phyloP scores from a whole-genome alignment of 1,139 yeast genomes.

The Suhomyces panamericanus region DNA sequence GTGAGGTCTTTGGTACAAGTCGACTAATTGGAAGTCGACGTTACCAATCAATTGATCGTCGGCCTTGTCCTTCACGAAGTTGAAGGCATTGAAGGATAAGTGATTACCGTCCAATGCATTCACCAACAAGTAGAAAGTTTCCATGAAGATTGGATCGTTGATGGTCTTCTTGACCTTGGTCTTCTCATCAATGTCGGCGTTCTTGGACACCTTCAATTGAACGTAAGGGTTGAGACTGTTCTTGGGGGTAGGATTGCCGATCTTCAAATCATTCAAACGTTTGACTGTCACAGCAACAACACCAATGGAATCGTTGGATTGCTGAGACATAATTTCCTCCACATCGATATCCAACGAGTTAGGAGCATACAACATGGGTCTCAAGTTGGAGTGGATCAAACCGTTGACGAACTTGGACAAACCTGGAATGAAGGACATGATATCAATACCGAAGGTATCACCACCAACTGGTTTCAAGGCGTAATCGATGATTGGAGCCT shows the following conservation, averaged over 20 bases:
- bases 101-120: conserved; percentile 56
- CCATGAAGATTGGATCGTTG: conserved; percentile 63
- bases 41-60: conserved; percentile 59
- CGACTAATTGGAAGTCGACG: conserved; percentile 55
- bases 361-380: conserved; percentile 83
- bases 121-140: conserved; percentile 60
- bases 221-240: conserved; percentile 62
- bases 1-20: conserved; percentile 55
- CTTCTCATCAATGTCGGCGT: conserved; percentile 43
- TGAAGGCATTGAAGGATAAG: conserved; percentile 53
- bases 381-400: conserved; percentile 65
- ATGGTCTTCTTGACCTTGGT: conserved; percentile 59
- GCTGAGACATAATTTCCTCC: conserved; percentile 64
- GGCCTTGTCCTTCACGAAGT: conserved; percentile 52
- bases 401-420: conserved; percentile 70
- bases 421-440: conserved; percentile 82
- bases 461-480: conserved; percentile 87
- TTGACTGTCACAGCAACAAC: conserved; percentile 62
- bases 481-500: conserved; percentile 75
- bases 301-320: conserved; percentile 66
- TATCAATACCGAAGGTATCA: conserved; percentile 77
- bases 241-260: conserved; percentile 39
- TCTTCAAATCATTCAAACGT: conserved; percentile 51
- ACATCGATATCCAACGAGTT: conserved; percentile 73
- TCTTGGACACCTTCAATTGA: conserved; percentile 46